These are phyloP conservation scores for Phytophthora pseudosyringae DNA, from an alignment of 352 stramenopile species.

Conservation along the genomic window DNA sequence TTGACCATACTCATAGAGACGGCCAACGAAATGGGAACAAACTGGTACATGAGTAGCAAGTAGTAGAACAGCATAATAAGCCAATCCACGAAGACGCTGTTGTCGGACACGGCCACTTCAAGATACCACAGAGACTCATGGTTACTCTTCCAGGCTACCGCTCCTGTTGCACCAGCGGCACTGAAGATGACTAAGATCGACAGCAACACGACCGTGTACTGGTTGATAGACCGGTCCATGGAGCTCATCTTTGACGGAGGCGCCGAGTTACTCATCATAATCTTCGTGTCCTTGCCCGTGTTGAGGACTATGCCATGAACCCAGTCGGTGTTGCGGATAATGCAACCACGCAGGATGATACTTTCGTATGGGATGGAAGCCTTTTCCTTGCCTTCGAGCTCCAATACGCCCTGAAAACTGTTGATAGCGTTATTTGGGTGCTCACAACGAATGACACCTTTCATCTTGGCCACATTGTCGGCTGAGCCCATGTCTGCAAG, in stretches of 20 bases:
- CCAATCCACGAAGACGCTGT: conserved; percentile 55
- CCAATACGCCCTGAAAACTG: conserved; percentile 90
- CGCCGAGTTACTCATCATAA: conserved; percentile 89
- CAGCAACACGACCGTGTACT: conserved; percentile 76
- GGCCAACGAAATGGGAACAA: conserved; percentile 98
- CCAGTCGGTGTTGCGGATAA: conserved; percentile 94
- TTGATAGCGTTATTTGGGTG: conserved; percentile 92
- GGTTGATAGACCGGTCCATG: conserved; percentile 85
- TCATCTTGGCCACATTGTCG: conserved; percentile 57
- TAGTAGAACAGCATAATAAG: conserved; percentile 93
- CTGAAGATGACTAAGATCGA: conserved; percentile 74
- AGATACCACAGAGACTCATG: conserved; percentile 72
- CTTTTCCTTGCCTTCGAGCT: conserved; percentile 54
- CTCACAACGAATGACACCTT: conserved; percentile 74
- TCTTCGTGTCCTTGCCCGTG: conserved; percentile 94
- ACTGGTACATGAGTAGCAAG: conserved; percentile 96
- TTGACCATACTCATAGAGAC: conserved; percentile 97
- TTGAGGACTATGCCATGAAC: conserved; percentile 93
- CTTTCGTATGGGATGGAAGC: conserved; percentile 80
- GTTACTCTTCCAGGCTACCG: conserved; percentile 57
- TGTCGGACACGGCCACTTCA: conserved; percentile 37
- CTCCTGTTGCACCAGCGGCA: conserved; percentile 59
- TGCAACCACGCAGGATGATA: conserved; percentile 92
- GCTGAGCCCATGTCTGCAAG: conserved; percentile 52
- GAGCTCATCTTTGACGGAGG: conserved; percentile 89